A percentile compares a stretch with the other conserved stretches of the same genome.
Evolutionary conservation across 805 yeast genomes (phyloP).

Genomic region (Debaryomyces hansenii): DNA sequence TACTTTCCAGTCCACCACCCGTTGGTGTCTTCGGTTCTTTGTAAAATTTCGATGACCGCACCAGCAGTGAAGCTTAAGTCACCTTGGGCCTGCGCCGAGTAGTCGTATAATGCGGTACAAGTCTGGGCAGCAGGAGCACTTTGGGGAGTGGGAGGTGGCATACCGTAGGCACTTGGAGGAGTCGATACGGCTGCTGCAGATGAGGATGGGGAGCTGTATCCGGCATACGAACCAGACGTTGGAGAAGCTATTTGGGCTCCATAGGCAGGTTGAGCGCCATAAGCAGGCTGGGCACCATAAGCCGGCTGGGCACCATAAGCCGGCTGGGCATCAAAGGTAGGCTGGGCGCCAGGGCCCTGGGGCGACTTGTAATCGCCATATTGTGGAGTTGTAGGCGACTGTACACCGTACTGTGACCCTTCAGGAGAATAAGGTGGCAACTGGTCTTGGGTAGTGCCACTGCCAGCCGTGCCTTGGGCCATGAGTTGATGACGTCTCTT

Average conservation of each 20-base stretch:
- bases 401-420: slow-evolving; percentile 21
- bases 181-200: slow-evolving; percentile 26
- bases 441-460: slow-evolving; percentile 19
- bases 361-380: slow-evolving; percentile 11
- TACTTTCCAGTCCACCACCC: slow-evolving; percentile 98
- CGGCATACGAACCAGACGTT: slow-evolving; percentile 15
- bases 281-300: slow-evolving; percentile 12
- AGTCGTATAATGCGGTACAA: slow-evolving; percentile 90
- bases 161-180: slow-evolving; percentile 34
- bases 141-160: slow-evolving; percentile 15
- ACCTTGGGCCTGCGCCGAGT: slow-evolving; percentile 89
- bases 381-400: slow-evolving; percentile 10
- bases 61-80: slow-evolving; percentile 89
- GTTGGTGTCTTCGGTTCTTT: slow-evolving; percentile 77
- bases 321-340: slow-evolving; percentile 7
- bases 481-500: slow-evolving; percentile 63
- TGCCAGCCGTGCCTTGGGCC: slow-evolving; percentile 13
- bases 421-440: slow-evolving; percentile 40
- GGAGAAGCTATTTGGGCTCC: slow-evolving; percentile 11
- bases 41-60: slow-evolving; percentile 76
- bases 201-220: slow-evolving; percentile 9
- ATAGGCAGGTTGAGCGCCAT: slow-evolving; percentile 4
- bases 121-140: slow-evolving; percentile 47
- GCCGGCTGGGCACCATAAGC: slow-evolving; percentile 11
- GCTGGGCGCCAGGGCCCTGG: slow-evolving; percentile 11